Percentiles rank a stretch among this genome's conserved stretches.
phyloP scores from a whole-genome alignment of 129 eudicot species.

The Escallonia rubra region DNA sequence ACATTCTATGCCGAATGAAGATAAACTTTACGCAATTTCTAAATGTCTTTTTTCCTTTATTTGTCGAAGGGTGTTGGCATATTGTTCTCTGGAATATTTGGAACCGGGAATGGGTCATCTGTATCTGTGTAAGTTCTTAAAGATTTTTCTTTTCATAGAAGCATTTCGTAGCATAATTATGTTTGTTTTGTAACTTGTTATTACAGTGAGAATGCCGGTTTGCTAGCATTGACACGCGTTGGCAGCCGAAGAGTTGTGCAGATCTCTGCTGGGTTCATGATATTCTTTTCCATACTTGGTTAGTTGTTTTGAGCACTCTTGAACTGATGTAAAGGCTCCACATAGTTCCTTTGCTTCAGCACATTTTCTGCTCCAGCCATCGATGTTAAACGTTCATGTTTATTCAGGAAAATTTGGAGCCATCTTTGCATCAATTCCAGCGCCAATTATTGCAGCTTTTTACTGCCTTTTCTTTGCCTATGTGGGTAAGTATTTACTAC shows the following conservation, averaged over 20 bases:
- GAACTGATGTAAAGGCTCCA: background rate
- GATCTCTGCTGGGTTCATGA: constrained; percentile 96
- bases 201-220: constrained; percentile 91
- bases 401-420: constrained; percentile 91
- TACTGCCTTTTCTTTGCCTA: constrained; percentile 87
- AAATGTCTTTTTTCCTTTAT: background rate
- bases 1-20: background rate
- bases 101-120: constrained; percentile 89
- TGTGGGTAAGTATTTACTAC: constrained; percentile 56
- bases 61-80: constrained; percentile 74
- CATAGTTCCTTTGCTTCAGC: background rate
- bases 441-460: constrained; percentile 87
- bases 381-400: background rate
- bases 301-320: background rate
- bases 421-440: constrained; percentile 89
- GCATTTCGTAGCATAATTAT: background rate
- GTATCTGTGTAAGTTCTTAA: constrained; percentile 70
- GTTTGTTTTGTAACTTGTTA: background rate
- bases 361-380: background rate
- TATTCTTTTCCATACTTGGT: constrained; percentile 94
- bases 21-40: background rate
- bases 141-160: background rate
- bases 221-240: constrained; percentile 87
- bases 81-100: constrained; percentile 81
- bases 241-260: constrained; percentile 98